Evolutionary conservation across 73 alveolate species (phyloP), one percentile per base, ranked within the genome.

Genomic region (Halteria grandinella): DNA sequence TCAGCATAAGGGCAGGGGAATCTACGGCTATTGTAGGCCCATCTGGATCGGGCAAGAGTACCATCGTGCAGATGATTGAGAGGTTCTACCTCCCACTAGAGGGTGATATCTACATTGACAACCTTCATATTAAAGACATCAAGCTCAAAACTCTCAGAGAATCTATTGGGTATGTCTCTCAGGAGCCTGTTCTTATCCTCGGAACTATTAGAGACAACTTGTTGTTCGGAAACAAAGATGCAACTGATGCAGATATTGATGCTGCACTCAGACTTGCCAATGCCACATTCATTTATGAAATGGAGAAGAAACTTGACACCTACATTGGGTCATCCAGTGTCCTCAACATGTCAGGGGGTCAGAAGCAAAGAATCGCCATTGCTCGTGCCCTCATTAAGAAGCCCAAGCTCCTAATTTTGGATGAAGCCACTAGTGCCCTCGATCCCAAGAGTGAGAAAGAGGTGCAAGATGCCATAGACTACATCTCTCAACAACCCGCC

Each of bases 401-500:
- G 40, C 87, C 97, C 55, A 87, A 85, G 83, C 73, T 91, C 7
- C 54, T 94, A 64, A 79, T 91, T 5, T 69, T 94, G 52, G 98
- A 94, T 85, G 98, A 93, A 84, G 98, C 98, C 7, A 93, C 98
- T n/a, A 69, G 93, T 50, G 97, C 97, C 21, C 79, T 90, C n/a
- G 95, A 88, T 57, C 48, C 71, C 17, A 60, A 85, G 52, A 43
- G 59, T 25, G 93, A 88, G 55, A 53, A 45, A 10, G 40, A 66
- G 40, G 79, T 88, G 20, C 44, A 78, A 59, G 72, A 45, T 3
- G 78, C 95, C 32, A 5, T 88, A 1, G 39, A 59, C 41, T 6
- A 27, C 8, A 58, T 58, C 6, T 7, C 62, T 15, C n/a, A n/a
- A n/a, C n/a, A n/a, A n/a, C n/a, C 86, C 15, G 31, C 57, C n/a